phyloP scores from a whole-genome alignment of 1,284 basidiomycete species.

The Leccinum fallax region DNA sequence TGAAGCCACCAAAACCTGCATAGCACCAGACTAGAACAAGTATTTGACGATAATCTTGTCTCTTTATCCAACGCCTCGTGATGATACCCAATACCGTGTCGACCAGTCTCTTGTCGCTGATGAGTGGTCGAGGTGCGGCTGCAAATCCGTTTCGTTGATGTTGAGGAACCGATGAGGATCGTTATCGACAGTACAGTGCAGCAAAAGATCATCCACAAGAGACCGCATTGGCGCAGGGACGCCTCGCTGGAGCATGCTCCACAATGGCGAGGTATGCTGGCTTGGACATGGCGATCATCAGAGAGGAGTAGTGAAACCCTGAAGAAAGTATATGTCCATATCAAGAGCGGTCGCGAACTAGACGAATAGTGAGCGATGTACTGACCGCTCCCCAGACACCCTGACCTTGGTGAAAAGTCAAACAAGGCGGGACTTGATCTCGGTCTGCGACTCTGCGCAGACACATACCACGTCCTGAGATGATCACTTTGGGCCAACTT shows the following conservation, averaged over 20 bases:
- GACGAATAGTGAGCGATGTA: too few relatives aligned
- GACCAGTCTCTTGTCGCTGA: slow-evolving; percentile 61
- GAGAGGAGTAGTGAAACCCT: slow-evolving; percentile 96
- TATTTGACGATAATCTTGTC: slow-evolving; percentile 91
- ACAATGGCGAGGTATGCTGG: slow-evolving; percentile 93
- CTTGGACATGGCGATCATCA: slow-evolving; percentile 99
- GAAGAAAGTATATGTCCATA: slow-evolving; percentile 91
- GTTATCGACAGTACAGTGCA: slow-evolving; percentile 89
- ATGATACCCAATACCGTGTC: slow-evolving; percentile 90
- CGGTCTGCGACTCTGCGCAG: slow-evolving; percentile 69
- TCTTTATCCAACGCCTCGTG: slow-evolving; percentile 92
- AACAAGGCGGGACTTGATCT: slow-evolving; percentile 84
- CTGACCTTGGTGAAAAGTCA: too few relatives aligned
- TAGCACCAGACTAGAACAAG: slow-evolving; percentile 77
- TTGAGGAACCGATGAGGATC: slow-evolving; percentile 89
- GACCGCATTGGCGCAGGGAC: slow-evolving; percentile 87
- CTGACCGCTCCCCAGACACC: too few relatives aligned
- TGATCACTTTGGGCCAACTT: slow-evolving; percentile 91
- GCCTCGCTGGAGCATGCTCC: slow-evolving; percentile 75
- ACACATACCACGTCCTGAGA: slow-evolving; percentile 95
- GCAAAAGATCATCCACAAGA: slow-evolving; percentile 86
- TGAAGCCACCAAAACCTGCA: slow-evolving; percentile 92
- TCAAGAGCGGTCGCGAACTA: slow-evolving; percentile 51
- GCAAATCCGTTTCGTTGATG: slow-evolving; percentile 81
- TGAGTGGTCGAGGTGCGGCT: slow-evolving; percentile 85